Percentiles rank a stretch among this genome's conserved stretches.
These are phyloP conservation scores for Platanthera guangdongensis DNA, from an alignment of 106 monocot species.

Conservation along the genomic window DNA sequence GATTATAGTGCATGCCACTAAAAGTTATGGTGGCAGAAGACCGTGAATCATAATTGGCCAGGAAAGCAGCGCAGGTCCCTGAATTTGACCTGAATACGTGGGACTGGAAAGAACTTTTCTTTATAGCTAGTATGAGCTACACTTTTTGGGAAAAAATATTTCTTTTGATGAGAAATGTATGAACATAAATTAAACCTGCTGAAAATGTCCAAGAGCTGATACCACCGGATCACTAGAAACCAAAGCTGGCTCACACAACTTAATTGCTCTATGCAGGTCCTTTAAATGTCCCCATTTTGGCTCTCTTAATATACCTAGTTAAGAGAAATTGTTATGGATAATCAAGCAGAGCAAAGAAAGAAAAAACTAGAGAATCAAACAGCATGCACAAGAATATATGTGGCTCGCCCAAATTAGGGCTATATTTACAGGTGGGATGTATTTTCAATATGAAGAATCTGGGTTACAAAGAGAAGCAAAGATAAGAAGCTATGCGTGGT, in stretches of 20 bases:
- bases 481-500: too few relatives aligned
- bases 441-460: too few relatives aligned
- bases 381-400: too few relatives aligned
- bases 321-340: neutral
- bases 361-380: neutral
- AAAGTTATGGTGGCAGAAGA: slow-evolving; percentile 11
- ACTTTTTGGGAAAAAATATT: neutral
- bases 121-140: neutral
- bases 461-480: too few relatives aligned
- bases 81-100: slow-evolving; percentile 52
- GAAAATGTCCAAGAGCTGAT: slow-evolving; percentile 42
- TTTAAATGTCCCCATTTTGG: slow-evolving; percentile 95
- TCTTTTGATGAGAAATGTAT: neutral
- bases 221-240: slow-evolving; percentile 57
- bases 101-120: slow-evolving; percentile 23
- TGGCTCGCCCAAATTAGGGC: too few relatives aligned
- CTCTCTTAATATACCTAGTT: slow-evolving; percentile 58
- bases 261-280: slow-evolving; percentile 84
- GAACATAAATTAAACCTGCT: slow-evolving; percentile 37
- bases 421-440: too few relatives aligned
- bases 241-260: slow-evolving; percentile 60
- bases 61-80: slow-evolving; percentile 71
- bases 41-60: slow-evolving; percentile 8
- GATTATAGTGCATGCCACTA: slow-evolving; percentile 7
- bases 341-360: neutral